Evolutionary conservation across 164 flowering plant genomes (phyloP), one percentile per base, ranked within the genome.

Genomic region (Cinnamomum chago): DNA sequence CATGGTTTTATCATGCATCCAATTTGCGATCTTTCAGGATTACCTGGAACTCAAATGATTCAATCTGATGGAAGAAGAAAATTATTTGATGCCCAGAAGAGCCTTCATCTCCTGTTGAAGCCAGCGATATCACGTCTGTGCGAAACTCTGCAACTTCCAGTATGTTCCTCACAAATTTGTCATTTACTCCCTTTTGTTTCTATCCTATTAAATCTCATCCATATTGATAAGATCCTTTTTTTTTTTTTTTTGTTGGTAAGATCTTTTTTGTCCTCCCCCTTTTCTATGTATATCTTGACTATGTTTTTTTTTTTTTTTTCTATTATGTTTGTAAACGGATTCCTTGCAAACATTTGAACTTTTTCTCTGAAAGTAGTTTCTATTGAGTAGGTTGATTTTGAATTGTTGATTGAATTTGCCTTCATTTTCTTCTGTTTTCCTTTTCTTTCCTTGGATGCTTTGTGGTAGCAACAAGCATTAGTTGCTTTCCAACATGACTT

Each of bases 121-220:
- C 87, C 88, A 35, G 86, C 84, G 71, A 74, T 95, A 64, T 81
- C 77, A 72, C 81, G 79, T 68, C 95, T 95, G 13, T 89, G 91
- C 77, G 80, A 85, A 75, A 58, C 82, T 75, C 82, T 93, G 73
- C 76, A 77, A 50, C 79, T 90, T 65, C 73, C 89, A 58, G 99
- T 95, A 86, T 68, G 84, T 47, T 64, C 80, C 52, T 75, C 66
- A 11, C 70, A 27, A 13, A 65, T 12, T 1, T 25, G 25, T 17
- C 13, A 40, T 40, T 40, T 40, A 64, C 23, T n/a, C n/a, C 27
- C 25, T n/a, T 64, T 64, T 64, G 27, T 64, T 64, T 64, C 14
- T n/a, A n/a, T 2, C 14, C 27, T 22, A 40, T 64, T 64, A 13
- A 23, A n/a, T 64, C 27, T 9, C 27, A 23, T 23, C 25, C n/a